Base-by-base conservation (phyloP, 805 yeast genomes). In the Metschnikowia picachoensis region DNA sequence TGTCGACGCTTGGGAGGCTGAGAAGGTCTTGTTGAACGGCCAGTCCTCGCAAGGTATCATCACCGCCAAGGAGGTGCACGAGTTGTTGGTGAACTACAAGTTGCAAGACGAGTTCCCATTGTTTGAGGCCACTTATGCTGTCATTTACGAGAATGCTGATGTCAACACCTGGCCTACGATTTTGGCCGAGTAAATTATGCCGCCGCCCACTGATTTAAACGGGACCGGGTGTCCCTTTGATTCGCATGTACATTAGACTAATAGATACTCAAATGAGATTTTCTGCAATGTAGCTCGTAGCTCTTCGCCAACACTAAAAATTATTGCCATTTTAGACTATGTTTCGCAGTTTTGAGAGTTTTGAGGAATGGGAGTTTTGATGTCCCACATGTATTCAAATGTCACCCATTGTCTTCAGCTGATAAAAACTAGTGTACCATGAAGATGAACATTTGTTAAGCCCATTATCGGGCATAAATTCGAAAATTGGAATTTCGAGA, bases 11-110 rank as follows among this genome's bases (percentile, higher is more conserved):
- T 57, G 62, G 64, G 73, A 61, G 38, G 76, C 76, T 30, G 77
- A 72, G 59, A 67, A 65, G 59, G 66, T 56, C 44, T 64, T 72
- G 55, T 65, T 72, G 55, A 72, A 72, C 53, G 77, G 77, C 30
- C 76, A 72, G 58, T 65, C 72, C 16, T 71, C 76, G 31, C 77
- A 72, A 58, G 77, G 77, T 51, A 68, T 72, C 48, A 65, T 72
- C 44, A 72, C 77, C 36, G 69, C 71, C 43, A 70, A 69, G 62
- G 77, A 72, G 60, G 77, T 72, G 41, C 76, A 72, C 59, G 76
- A 72, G 51, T 65, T 72, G 57, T 67, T 72, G 58, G 60, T 61
- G 39, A 62, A 62, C 57, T 65, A 58, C 46, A 56, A 60, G 46
- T 65, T 64, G 55, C 44, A 58, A 42, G 58, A 57, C 17, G 73